Percentiles rank a stretch among this genome's conserved stretches.
Evolutionary conservation across 495 filamentous ascomycete species (phyloP).

Genomic region (Glutinoglossum americanum): DNA sequence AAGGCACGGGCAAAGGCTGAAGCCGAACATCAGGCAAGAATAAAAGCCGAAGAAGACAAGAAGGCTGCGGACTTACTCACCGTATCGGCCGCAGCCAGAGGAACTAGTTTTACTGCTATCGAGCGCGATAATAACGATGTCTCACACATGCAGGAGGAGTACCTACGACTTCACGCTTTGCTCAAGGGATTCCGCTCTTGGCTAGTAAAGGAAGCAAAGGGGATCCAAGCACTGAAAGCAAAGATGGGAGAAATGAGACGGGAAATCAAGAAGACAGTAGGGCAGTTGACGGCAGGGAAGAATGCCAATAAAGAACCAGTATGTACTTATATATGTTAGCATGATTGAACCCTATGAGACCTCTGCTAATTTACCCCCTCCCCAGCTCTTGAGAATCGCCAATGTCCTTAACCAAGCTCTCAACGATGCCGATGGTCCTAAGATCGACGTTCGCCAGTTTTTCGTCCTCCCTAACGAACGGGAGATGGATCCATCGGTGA

Average conservation of each 20-base stretch:
- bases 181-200: slow-evolving; percentile 50
- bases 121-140: slow-evolving; percentile 1
- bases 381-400: not conserved
- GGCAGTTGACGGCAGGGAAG: slow-evolving; percentile 46
- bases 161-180: slow-evolving; percentile 45
- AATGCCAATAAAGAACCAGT: slow-evolving; percentile 38
- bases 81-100: not conserved
- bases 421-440: slow-evolving; percentile 3
- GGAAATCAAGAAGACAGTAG: slow-evolving; percentile 44
- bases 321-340: slow-evolving; percentile 11
- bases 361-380: not conserved
- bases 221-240: slow-evolving; percentile 34
- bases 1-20: slow-evolving; percentile 10
- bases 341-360: not conserved
- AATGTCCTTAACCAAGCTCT: slow-evolving; percentile 2
- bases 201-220: slow-evolving; percentile 24
- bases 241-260: slow-evolving; percentile 56
- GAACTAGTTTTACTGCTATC: not conserved
- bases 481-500: slow-evolving; percentile 22
- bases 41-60: slow-evolving; percentile 18
- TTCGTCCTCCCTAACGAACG: slow-evolving; percentile 30
- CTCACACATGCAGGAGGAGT: slow-evolving; percentile 30
- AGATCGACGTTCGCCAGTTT: slow-evolving; percentile 43
- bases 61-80: slow-evolving; percentile 7
- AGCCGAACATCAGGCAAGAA: slow-evolving; percentile 2